Evolutionary conservation across 805 yeast species (phyloP), one percentile per base, ranked within the genome.

Genomic region (Ogataea nakhonphanomensis): DNA sequence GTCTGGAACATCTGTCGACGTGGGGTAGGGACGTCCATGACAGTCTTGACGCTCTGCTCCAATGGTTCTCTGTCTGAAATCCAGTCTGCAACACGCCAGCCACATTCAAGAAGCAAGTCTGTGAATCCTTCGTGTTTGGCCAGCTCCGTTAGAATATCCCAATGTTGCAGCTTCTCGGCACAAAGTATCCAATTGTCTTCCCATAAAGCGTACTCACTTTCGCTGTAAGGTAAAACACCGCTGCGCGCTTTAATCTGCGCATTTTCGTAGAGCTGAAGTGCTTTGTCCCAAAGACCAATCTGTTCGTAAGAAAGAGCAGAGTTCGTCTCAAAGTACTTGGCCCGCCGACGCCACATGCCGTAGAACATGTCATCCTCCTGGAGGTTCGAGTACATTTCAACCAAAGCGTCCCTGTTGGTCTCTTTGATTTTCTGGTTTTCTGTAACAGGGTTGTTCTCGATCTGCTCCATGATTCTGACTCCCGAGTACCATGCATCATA

Each of bases 51-150:
- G 1, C 95, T 84, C 55, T 87, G 96, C 57, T 90, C 97, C 27
- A 93, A 68, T 0, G 98, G 93, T 49, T 91, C 98, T 48, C 90
- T 76, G 55, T 95, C 99, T 7, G 95, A 81, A 45, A 82, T 83
- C 99, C 99, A 93, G 57, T 93, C 98, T 7, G 99, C 97, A 28
- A 93, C 95, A 56, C 99, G 74, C 99, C 99, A 93, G 27, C 98
- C 99, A 73, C 99, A 95, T 61, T 93, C 99, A n/a, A 93, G 69
- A 20, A 95, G 66, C 49, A 93, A 70, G 56, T 93, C 99, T 0
- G 97, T 89, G 59, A 91, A 95, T 0, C 97, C 97, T 69, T 95
- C 99, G 57, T 95, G 98, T 53, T 91, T 89, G 2, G 99, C 97
- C 23, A 95, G 70, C 55, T 93, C 99, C 0, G 99, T 91, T 44